These are phyloP conservation scores for Fonsecaea pedrosoi DNA, from an alignment of 2,329 filamentous ascomycete genomes.

Conservation along the genomic window DNA sequence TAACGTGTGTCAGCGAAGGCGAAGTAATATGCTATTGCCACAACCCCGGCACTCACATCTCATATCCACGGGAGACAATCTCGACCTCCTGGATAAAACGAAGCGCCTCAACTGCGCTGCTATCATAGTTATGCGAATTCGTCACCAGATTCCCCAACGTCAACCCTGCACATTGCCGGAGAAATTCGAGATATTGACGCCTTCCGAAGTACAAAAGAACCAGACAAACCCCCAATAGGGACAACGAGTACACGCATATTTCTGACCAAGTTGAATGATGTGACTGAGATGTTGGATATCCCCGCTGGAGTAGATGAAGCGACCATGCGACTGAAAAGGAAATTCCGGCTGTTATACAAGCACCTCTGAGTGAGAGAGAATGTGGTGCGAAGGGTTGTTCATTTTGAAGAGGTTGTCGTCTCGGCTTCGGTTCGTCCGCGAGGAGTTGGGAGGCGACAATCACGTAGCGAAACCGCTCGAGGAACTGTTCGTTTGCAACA, in stretches of 20 bases:
- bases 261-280: slow-evolving; percentile 47
- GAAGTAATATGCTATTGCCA: no score
- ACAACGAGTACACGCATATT: slow-evolving; percentile 48
- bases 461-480: slow-evolving; percentile 91
- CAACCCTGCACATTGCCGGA: slow-evolving; percentile 75
- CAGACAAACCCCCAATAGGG: slow-evolving; percentile 25
- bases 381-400: slow-evolving; percentile 39
- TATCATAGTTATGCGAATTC: slow-evolving; percentile 81
- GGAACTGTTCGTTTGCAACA: slow-evolving; percentile 69
- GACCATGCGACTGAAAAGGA: slow-evolving; percentile 71
- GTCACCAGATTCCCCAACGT: slow-evolving; percentile 72
- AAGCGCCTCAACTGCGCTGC: slow-evolving; percentile 75
- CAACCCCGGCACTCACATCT: slow-evolving; percentile 55
- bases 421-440: slow-evolving; percentile 67
- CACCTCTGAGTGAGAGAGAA: slow-evolving; percentile 60
- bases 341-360: slow-evolving; percentile 67
- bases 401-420: slow-evolving; percentile 23
- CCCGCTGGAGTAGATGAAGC: slow-evolving; percentile 72
- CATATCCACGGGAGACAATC: slow-evolving; percentile 87
- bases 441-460: slow-evolving; percentile 91
- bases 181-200: slow-evolving; percentile 80
- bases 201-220: slow-evolving; percentile 62
- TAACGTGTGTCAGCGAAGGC: slow-evolving; percentile 47
- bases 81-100: slow-evolving; percentile 94
- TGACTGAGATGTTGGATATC: slow-evolving; percentile 56